phyloP scores from a whole-genome alignment of 2,329 filamentous ascomycete genomes.

The Talaromyces sp. region DNA sequence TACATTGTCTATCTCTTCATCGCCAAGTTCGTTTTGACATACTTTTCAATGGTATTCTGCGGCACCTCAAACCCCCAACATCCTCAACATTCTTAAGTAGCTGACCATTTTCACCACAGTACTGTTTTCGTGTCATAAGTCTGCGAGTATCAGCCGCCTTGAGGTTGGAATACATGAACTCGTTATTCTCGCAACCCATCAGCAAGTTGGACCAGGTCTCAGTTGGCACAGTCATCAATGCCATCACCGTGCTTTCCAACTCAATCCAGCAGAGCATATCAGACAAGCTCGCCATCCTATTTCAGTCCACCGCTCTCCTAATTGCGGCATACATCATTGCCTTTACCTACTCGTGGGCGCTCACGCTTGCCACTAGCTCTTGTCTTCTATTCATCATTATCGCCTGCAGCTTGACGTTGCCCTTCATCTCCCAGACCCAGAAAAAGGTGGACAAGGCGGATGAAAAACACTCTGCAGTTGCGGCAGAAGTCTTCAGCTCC shows the following conservation, averaged over 20 bases:
- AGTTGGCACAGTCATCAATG: constrained; percentile 53
- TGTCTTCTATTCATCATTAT: constrained; percentile 48
- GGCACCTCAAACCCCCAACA: not conserved
- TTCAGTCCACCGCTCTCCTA: constrained; percentile 47
- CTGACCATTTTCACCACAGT: constrained; percentile 26
- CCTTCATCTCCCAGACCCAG: constrained; percentile 37
- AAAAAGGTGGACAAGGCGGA: constrained; percentile 42
- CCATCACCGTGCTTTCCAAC: constrained; percentile 57
- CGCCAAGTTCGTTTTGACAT: constrained; percentile 57
- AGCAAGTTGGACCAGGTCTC: constrained; percentile 54
- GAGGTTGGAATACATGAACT: constrained; percentile 53
- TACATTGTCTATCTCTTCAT: constrained; percentile 63
- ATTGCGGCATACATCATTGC: constrained; percentile 54
- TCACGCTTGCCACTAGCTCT: constrained; percentile 55
- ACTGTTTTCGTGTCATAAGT: constrained; percentile 54
- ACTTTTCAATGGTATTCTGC: constrained; percentile 55
- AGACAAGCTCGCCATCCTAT: constrained; percentile 51
- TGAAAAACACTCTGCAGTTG: constrained; percentile 40
- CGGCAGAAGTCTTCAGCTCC: constrained; percentile 46
- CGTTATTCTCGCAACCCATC: constrained; percentile 55
- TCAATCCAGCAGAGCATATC: constrained; percentile 59
- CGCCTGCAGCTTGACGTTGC: constrained; percentile 35
- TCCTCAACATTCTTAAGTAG: too few species aligned
- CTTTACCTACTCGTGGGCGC: constrained; percentile 55
- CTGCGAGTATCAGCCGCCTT: constrained; percentile 55